Conservation (phyloP, 2,329 filamentous ascomycete genomes). For the Aureobasidium sp. region DNA sequence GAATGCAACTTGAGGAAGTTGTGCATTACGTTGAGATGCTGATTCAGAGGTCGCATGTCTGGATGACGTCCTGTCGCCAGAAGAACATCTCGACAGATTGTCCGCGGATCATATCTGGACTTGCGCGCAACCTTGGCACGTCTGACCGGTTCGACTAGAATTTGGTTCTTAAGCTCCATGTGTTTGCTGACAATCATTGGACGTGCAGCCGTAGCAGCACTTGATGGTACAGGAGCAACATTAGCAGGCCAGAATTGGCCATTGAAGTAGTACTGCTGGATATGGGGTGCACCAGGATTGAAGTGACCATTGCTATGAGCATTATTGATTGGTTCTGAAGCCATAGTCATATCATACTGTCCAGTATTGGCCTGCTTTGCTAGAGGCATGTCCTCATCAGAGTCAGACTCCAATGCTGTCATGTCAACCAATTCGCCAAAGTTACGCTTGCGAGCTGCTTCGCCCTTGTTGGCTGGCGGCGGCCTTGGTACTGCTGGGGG, state of each 20-base stretch:
- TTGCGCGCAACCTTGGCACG: conserved; percentile 42
- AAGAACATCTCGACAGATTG: conserved; percentile 57
- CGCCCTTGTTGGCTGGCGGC: conserved; percentile 42
- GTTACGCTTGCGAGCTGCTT: conserved; percentile 49
- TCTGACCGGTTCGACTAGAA: conserved; percentile 40
- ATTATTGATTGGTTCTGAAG: not conserved
- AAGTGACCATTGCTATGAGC: not conserved
- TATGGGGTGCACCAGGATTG: not conserved
- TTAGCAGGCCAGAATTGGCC: not conserved
- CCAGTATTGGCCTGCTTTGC: conserved; percentile 28
- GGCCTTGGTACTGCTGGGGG: conserved; percentile 19
- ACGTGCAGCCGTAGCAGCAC: not conserved
- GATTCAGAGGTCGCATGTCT: conserved; percentile 51
- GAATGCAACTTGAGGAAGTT: conserved; percentile 33
- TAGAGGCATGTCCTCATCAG: conserved; percentile 40
- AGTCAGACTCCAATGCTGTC: conserved; percentile 34
- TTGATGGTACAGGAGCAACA: not conserved
- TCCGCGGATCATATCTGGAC: conserved; percentile 52
- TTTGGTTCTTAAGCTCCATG: conserved; percentile 25
- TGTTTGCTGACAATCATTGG: not conserved
- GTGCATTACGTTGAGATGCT: conserved; percentile 44
- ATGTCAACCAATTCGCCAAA: conserved; percentile 51
- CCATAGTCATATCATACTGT: not conserved
- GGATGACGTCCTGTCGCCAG: conserved; percentile 57
- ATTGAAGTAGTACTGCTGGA: conserved; percentile 14